Conservation (phyloP, 2,329 filamentous ascomycete genomes). For the Ophiostoma quercus region DNA sequence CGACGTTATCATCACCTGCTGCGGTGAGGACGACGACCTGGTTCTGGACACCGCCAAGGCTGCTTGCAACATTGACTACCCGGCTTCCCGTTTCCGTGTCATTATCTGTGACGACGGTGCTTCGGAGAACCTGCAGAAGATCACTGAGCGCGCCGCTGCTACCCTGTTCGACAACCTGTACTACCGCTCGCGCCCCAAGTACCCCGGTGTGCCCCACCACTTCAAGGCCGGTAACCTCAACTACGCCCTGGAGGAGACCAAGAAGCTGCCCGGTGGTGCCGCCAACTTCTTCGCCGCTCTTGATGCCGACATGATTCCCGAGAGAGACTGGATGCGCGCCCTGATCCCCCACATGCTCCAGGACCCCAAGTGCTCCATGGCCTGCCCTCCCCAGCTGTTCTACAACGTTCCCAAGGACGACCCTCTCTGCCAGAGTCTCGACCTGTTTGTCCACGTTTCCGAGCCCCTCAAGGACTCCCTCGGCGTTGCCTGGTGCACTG, state of each 20-base stretch:
- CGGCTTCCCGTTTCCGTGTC: slow-evolving; percentile 47
- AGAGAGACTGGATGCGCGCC: slow-evolving; percentile 56
- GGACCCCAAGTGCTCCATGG: slow-evolving; percentile 53
- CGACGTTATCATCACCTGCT: slow-evolving; percentile 54
- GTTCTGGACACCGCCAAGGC: slow-evolving; percentile 53
- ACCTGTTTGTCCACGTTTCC: slow-evolving; percentile 53
- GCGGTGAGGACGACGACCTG: slow-evolving; percentile 51
- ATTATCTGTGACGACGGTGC: slow-evolving; percentile 52
- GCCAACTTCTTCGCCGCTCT: slow-evolving; percentile 47
- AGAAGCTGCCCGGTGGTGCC: slow-evolving; percentile 48
- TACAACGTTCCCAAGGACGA: slow-evolving; percentile 58
- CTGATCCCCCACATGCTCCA: slow-evolving; percentile 54
- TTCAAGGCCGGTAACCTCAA: slow-evolving; percentile 64
- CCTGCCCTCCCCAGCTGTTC: slow-evolving; percentile 58
- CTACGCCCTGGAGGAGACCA: slow-evolving; percentile 49
- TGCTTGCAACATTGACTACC: slow-evolving; percentile 52
- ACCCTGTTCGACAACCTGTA: slow-evolving; percentile 45
- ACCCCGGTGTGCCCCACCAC: slow-evolving; percentile 46
- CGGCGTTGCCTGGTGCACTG: slow-evolving; percentile 56
- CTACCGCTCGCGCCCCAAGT: slow-evolving; percentile 49
- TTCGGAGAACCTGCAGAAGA: slow-evolving; percentile 38
- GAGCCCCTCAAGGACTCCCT: slow-evolving; percentile 47
- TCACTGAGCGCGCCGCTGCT: slow-evolving; percentile 34
- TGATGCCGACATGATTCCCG: slow-evolving; percentile 60
- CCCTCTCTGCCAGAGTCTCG: slow-evolving; percentile 53